phyloP scores from a whole-genome alignment of 2,329 filamentous ascomycete genomes.

The Knufia fluminis region DNA sequence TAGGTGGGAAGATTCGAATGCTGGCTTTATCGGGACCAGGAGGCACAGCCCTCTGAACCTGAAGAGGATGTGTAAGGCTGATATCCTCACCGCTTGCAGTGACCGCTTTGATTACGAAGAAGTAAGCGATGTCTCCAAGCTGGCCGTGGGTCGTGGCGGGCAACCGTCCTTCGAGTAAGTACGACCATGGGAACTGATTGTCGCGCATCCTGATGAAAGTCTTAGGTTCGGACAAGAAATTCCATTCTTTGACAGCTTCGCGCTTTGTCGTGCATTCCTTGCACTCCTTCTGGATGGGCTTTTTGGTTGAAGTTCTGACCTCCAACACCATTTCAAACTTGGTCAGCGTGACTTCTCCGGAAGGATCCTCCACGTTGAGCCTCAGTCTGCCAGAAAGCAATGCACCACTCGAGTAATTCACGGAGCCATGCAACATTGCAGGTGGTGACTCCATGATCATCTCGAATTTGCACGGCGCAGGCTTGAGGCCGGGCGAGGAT shows the following conservation, averaged over 20 bases:
- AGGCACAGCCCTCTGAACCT: conserved; percentile 70
- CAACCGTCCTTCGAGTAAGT: conserved; percentile 74
- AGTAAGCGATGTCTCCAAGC: conserved; percentile 67
- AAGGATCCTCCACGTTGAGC: conserved; percentile 58
- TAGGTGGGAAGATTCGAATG: conserved; percentile 90
- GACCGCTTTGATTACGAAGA: conserved; percentile 59
- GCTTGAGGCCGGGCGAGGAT: conserved; percentile 17
- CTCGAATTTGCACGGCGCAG: conserved; percentile 43
- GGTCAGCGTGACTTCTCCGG: conserved; percentile 54
- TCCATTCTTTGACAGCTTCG: conserved; percentile 70
- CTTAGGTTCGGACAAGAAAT: conserved; percentile 53
- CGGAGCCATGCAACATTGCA: conserved; percentile 68
- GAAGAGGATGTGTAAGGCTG: conserved; percentile 57
- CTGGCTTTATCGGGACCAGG: conserved; percentile 77
- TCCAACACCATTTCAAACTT: conserved; percentile 64
- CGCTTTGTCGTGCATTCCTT: conserved; percentile 61
- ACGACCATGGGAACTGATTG: conserved; percentile 82
- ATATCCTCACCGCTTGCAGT: conserved; percentile 53
- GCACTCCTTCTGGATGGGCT: conserved; percentile 72
- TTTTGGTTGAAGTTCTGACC: conserved; percentile 65
- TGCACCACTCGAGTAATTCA: conserved; percentile 69
- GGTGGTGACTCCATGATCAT: conserved; percentile 76
- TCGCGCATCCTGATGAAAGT: conserved; percentile 42
- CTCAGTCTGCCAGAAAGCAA: conserved; percentile 76
- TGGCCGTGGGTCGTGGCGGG: conserved; percentile 71